Evolutionary conservation across 2,329 filamentous ascomycete species (phyloP).

Genomic region (Acarospora socialis): DNA sequence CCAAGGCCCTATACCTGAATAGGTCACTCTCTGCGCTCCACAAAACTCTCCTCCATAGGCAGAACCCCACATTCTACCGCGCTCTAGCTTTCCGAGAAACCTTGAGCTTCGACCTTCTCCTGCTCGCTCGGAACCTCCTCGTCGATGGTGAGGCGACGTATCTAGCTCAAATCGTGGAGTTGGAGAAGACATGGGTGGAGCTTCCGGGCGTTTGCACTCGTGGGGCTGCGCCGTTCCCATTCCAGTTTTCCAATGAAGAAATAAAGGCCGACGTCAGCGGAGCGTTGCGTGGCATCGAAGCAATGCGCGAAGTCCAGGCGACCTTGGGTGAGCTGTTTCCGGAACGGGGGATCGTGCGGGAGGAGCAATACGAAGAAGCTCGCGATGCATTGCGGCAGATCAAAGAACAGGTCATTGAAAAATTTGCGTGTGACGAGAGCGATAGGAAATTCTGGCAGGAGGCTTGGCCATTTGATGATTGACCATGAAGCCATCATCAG

Average conservation of each 20-base stretch:
- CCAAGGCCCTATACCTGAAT: constrained; percentile 17
- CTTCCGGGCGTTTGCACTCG: constrained; percentile 14
- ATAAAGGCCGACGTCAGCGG: constrained; percentile 18
- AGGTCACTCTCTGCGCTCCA: constrained; percentile 20
- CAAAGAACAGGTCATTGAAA: constrained; percentile 16
- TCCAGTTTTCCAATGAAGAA: constrained; percentile 15
- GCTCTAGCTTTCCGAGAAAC: constrained; percentile 22
- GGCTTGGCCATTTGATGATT: constrained; percentile 17
- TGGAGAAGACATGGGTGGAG: constrained; percentile 17
- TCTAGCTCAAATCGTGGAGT: constrained; percentile 13
- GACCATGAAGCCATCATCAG: no score
- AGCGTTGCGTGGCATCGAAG: constrained; percentile 17
- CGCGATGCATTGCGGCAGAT: constrained; percentile 17
- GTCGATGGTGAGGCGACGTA: constrained; percentile 23
- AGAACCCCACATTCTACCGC: constrained; percentile 17
- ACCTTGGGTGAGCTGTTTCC: constrained; percentile 18
- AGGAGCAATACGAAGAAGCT: constrained; percentile 17
- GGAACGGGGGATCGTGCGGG: constrained; percentile 16
- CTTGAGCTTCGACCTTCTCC: constrained; percentile 17
- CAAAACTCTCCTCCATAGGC: constrained; percentile 16
- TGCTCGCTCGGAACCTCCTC: constrained; percentile 21
- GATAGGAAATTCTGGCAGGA: constrained; percentile 16
- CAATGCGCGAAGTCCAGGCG: constrained; percentile 18
- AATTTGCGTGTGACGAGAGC: constrained; percentile 14
- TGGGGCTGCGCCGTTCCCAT: constrained; percentile 10